These are phyloP conservation scores for Fusarium nygamai DNA, from an alignment of 2,329 filamentous ascomycete species.

Conservation along the genomic window DNA sequence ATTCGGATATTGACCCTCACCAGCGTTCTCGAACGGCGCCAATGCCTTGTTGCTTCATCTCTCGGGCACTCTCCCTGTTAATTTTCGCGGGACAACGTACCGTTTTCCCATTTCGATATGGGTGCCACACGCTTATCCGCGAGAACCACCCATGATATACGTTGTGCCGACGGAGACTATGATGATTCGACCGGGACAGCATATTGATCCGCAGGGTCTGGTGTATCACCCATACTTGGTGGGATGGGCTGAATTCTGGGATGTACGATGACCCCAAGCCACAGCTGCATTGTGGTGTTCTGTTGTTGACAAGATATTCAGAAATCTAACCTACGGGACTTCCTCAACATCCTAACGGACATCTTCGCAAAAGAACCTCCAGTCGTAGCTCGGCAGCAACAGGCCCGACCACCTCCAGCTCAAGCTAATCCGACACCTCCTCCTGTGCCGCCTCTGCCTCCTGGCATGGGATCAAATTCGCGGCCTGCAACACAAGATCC, in stretches of 20 bases:
- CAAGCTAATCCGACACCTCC: slow-evolving; percentile 61
- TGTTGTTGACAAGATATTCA: slow-evolving; percentile 42
- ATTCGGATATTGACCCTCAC: slow-evolving; percentile 12
- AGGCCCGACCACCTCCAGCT: slow-evolving; percentile 53
- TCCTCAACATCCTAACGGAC: slow-evolving; percentile 82
- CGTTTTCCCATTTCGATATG: slow-evolving; percentile 92
- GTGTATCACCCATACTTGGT: slow-evolving; percentile 96
- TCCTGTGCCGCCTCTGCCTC: slow-evolving; percentile 77
- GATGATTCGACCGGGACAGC: slow-evolving; percentile 89
- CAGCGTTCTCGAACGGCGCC: slow-evolving; percentile 88
- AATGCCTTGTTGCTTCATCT: slow-evolving; percentile 89
- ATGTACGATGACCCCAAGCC: slow-evolving; percentile 67
- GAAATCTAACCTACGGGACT: slow-evolving; percentile 87
- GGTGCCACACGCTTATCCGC: slow-evolving; percentile 90
- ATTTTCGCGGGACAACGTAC: slow-evolving; percentile 89
- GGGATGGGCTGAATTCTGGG: slow-evolving; percentile 88
- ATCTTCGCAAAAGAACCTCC: slow-evolving; percentile 96
- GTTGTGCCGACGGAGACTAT: slow-evolving; percentile 90
- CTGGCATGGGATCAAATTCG: slow-evolving; percentile 61
- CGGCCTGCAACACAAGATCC: slow-evolving; percentile 50
- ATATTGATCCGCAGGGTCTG: slow-evolving; percentile 91
- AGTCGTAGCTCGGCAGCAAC: slow-evolving; percentile 75
- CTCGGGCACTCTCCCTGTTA: slow-evolving; percentile 87
- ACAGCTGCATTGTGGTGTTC: neutral
- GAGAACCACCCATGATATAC: slow-evolving; percentile 86